Conservation (phyloP, 1,139 yeast species). For the Zhuliangozyma blackwelliae region DNA sequence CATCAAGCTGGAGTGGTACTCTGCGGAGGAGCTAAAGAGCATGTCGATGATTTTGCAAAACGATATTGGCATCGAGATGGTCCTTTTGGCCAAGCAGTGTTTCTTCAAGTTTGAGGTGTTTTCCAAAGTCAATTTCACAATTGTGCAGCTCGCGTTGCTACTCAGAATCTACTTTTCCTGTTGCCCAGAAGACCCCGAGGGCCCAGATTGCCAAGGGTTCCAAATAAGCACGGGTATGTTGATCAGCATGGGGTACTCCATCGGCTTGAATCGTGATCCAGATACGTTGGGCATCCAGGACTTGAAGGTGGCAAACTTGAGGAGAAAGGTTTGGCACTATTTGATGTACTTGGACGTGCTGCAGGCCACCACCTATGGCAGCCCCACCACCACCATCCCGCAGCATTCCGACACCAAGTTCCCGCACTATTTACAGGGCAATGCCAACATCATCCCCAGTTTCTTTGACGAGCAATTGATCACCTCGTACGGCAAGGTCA, state of each 20-base stretch:
- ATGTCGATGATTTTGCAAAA: constrained; percentile 38
- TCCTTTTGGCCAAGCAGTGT: constrained; percentile 30
- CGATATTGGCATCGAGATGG: constrained; percentile 39
- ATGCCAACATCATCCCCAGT: constrained; percentile 20
- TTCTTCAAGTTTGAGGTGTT: constrained; percentile 22
- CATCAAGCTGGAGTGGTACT: constrained; percentile 1
- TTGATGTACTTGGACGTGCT: constrained; percentile 25
- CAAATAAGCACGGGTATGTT: constrained; percentile 32
- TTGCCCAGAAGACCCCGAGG: constrained; percentile 51
- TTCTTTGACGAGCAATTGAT: constrained; percentile 16
- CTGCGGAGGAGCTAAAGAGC: constrained; percentile 17
- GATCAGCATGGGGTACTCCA: constrained; percentile 35
- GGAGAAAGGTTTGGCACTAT: constrained; percentile 22
- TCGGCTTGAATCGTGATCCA: constrained; percentile 45
- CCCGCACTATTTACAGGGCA: constrained; percentile 20
- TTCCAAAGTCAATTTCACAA: constrained; percentile 18
- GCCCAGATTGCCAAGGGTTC: constrained; percentile 45
- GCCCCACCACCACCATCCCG: constrained; percentile 17
- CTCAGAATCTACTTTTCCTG: constrained; percentile 39
- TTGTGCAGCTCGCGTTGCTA: constrained; percentile 41
- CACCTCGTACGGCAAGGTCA: constrained; percentile 1
- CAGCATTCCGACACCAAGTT: constrained; percentile 20
- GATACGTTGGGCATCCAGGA: constrained; percentile 15
- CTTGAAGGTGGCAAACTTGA: constrained; percentile 23
- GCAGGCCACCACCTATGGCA: constrained; percentile 23